Base-by-base conservation (phyloP, 805 yeast species). In the Zygosaccharomyces bisporus region DNA sequence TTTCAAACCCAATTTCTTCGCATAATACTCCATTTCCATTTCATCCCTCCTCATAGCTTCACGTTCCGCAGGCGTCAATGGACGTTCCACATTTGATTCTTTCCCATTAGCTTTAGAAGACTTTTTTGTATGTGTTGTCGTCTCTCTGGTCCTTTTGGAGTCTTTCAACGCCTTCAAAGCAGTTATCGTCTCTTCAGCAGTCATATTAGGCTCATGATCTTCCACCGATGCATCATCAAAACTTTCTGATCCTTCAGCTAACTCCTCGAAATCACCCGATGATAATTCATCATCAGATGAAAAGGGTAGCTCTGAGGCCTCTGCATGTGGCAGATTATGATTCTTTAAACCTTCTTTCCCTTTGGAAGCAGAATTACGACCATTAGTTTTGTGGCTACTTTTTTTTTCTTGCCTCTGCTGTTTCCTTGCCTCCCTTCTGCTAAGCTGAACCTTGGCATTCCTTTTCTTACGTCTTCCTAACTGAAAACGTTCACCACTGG, bases 21-120 rank as follows among this genome's bases (percentile, higher is more conserved):
- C 90, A 61, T 88, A 90, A 58, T 83, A 87, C 34, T 75, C 79
- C 66, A 86, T 81, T 43, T 90, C 95, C 45, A 78, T 81, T 47
- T 86, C 95, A 53, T 86, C 95, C 50, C 75, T 72, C 38, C 68
- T 66, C 53, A 76, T 57, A 25, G 74, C 64, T 4, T 75, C 77
- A 29, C 70, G 69, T 29, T 80, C 81, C 3, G 72, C 71, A 1
- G 76, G 69, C 5, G 71, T 64, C 51, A 55, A 50, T 39, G 55
- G 60, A 47, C 49, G 63, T 31, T 47, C 45, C 14, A 20, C 39
- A 6, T 51, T 40, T 20, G 44, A 45, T 33, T 23, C 13, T 35
- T 21, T 43, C 30, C 39, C 48, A 44, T 39, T 24, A 23, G 44
- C 17, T 12, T 27, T 32, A 45, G 45, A 34, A 37, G 45, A 12